Base-by-base conservation (phyloP, 2,329 filamentous ascomycete genomes). In the Conoideocrella luteorostrata region DNA sequence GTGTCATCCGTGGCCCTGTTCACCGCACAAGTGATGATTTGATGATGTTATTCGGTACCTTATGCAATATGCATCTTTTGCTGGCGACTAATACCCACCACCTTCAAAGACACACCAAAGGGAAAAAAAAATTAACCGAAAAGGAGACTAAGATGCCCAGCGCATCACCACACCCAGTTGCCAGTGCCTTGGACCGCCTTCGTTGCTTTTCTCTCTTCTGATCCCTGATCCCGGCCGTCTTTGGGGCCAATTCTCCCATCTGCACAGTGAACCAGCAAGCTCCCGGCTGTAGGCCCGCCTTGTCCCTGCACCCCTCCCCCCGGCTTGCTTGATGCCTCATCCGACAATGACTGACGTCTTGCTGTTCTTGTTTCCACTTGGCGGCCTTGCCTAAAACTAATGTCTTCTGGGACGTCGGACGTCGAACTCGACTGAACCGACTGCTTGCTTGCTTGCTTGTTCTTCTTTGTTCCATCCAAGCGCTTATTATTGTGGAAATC, bases 221-320 rank as follows among this genome's bases (percentile, higher is more conserved):
- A 40, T 45, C 49, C 49, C 48, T 47, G 46, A 32, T 39, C 46
- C 37, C 35, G 41, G 41, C 35, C 46, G 22, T 45, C 45, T 44
- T 33, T 41, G 43, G 39, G 39, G 28, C 36, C 44, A 38, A 23
- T 33, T 39, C 34, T 38, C 32, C 28, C 34, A 46, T 46, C 34
- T 38, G 13, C 34, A 46, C 38, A 43, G 36, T 44, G 35, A 43
- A 47, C 47, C 56, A 53, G 55, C 53, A 56, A 52, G 47, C 43
- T 55, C 56, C 56, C 55, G 47, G 51, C 54, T 55, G 55, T 52
- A 55, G 55, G 55, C 57, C 55, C 43, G 50, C 41, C 48, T 48
- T 46, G 49, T 53, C 50, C 47, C 51, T 59, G 50, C 50, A 42
- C 40, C 20, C 34, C 35, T n/a, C 29, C 43, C 45, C 47, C 36